phyloP scores from a whole-genome alignment of 2,329 filamentous ascomycete genomes.

The Colletotrichum tabaci region DNA sequence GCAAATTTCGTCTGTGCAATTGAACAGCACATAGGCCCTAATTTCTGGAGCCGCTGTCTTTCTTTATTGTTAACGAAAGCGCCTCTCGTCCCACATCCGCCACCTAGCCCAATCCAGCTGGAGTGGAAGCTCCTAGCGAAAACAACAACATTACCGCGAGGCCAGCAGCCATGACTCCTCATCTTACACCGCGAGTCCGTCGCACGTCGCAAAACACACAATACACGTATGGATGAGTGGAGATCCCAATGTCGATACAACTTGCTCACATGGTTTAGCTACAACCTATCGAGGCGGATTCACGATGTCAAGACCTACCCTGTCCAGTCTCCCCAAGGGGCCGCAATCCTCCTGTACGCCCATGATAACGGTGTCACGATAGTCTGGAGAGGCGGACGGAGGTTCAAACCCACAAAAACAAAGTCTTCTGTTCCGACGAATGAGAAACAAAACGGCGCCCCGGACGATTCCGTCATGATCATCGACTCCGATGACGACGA shows the following conservation, averaged over 20 bases:
- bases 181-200: constrained; percentile 57
- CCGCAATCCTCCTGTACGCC: constrained; percentile 74
- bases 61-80: not conserved
- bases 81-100: not conserved
- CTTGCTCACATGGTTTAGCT: constrained; percentile 57
- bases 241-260: not conserved
- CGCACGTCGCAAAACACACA: constrained; percentile 65
- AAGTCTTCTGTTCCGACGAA: constrained; percentile 48
- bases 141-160: constrained; percentile 12
- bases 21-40: too few species aligned
- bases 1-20: not conserved
- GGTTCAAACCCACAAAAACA: constrained; percentile 66
- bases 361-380: constrained; percentile 75
- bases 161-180: constrained; percentile 44
- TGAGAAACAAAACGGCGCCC: constrained; percentile 67
- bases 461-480: constrained; percentile 71
- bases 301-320: constrained; percentile 75
- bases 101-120: not conserved
- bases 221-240: constrained; percentile 57
- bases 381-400: constrained; percentile 74
- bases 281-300: constrained; percentile 71
- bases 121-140: constrained; percentile 1
- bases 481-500: constrained; percentile 76
- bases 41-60: too few species aligned
- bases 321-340: constrained; percentile 73